phyloP scores from a whole-genome alignment of 805 yeast genomes.

The Kluyveromyces dobzhanskii region DNA sequence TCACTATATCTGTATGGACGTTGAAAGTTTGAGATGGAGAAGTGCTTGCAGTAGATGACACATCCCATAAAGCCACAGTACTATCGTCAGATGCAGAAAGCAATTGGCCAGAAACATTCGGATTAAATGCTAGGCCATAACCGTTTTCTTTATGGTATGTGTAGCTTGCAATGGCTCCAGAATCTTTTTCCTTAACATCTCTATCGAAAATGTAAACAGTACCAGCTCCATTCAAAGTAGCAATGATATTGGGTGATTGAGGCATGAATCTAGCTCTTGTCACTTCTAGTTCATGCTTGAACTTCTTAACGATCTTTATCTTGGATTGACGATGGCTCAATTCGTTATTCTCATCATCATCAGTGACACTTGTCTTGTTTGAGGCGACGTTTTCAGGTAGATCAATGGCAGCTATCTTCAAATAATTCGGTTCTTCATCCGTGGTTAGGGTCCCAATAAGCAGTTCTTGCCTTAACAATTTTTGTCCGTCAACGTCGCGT shows the following conservation, averaged over 20 bases:
- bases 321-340: slow-evolving; percentile 31
- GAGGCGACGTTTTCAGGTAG: slow-evolving; percentile 39
- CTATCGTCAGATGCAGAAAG: slow-evolving; percentile 61
- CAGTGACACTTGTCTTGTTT: slow-evolving; percentile 14
- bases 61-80: slow-evolving; percentile 55
- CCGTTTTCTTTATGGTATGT: slow-evolving; percentile 59
- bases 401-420: slow-evolving; percentile 57
- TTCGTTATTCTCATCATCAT: slow-evolving; percentile 16
- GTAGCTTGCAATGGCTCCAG: slow-evolving; percentile 28
- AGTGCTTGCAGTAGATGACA: slow-evolving; percentile 6
- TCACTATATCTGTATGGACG: slow-evolving; percentile 53
- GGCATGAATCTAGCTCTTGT: slow-evolving; percentile 70
- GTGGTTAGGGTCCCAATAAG: slow-evolving; percentile 69
- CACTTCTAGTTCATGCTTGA: slow-evolving; percentile 54
- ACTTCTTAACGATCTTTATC: slow-evolving; percentile 53
- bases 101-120: slow-evolving; percentile 38
- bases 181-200: slow-evolving; percentile 20
- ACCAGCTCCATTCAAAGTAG: slow-evolving; percentile 65
- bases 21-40: slow-evolving; percentile 22
- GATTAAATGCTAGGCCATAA: slow-evolving; percentile 66
- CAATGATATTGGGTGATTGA: slow-evolving; percentile 43
- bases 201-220: slow-evolving; percentile 45
- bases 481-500: slow-evolving; percentile 3
- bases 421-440: slow-evolving; percentile 55
- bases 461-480: slow-evolving; percentile 37